Percentiles rank a stretch among this genome's conserved stretches.
Evolutionary conservation across 2,329 filamentous ascomycete genomes (phyloP).

Genomic region (Aspergillus fijiensis): DNA sequence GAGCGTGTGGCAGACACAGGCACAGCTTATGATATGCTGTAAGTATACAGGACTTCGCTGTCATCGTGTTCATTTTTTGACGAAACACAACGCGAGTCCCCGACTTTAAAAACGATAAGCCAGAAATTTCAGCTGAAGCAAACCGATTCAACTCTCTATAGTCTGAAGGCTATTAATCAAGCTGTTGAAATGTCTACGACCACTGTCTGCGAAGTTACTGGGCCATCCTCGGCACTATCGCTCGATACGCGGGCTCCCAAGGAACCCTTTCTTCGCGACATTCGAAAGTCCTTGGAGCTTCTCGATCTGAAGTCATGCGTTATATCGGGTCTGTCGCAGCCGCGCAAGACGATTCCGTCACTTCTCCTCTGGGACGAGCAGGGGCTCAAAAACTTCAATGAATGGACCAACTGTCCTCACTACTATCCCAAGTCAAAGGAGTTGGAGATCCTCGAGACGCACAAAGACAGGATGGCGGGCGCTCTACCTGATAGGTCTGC

Average conservation of each 20-base stretch:
- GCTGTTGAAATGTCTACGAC: not conserved
- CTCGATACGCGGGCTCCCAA: not conserved
- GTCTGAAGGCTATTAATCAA: too few relatives aligned
- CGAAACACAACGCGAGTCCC: too few relatives aligned
- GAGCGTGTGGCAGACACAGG: too few relatives aligned
- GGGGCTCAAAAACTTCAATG: slow-evolving; percentile 5
- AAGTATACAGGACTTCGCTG: too few relatives aligned
- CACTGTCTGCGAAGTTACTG: not conserved
- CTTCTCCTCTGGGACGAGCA: slow-evolving; percentile 9
- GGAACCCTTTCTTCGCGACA: not conserved
- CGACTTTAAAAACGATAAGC: too few relatives aligned
- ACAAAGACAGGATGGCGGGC: not conserved
- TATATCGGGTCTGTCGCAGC: not conserved
- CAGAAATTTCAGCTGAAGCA: too few relatives aligned
- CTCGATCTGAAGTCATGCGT: not conserved
- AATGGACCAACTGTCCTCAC: not conserved
- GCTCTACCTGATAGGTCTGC: not conserved
- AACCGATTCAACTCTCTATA: too few relatives aligned
- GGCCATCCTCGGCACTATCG: not conserved
- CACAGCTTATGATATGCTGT: too few relatives aligned
- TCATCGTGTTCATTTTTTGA: too few relatives aligned
- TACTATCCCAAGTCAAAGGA: slow-evolving; percentile 6
- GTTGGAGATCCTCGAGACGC: not conserved
- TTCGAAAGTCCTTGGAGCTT: slow-evolving; percentile 4
- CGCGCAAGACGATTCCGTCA: not conserved